phyloP scores from a whole-genome alignment of 2,329 filamentous ascomycete genomes.

The Corniculantispora saksenae region DNA sequence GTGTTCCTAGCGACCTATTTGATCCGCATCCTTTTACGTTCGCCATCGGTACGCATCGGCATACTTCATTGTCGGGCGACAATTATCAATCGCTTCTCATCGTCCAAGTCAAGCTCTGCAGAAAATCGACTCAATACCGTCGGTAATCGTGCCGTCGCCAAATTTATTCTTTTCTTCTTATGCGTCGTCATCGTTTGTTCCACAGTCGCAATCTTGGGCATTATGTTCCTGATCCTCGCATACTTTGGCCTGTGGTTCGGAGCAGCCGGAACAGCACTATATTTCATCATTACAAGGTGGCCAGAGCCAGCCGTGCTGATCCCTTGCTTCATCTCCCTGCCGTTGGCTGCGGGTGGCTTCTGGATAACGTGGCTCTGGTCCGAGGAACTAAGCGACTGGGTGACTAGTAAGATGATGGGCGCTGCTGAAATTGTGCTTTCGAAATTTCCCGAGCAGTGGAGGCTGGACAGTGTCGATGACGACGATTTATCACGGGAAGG shows the following conservation, averaged over 20 bases:
- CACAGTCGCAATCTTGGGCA: neutral
- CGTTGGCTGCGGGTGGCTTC: conserved; percentile 19
- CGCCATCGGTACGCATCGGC: conserved; percentile 25
- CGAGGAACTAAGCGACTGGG: conserved; percentile 14
- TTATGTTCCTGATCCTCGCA: neutral
- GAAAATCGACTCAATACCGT: conserved; percentile 29
- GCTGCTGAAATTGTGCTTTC: neutral
- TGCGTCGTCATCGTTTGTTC: neutral
- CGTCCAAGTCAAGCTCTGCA: conserved; percentile 23
- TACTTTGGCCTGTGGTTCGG: conserved; percentile 26
- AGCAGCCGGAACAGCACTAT: conserved; percentile 24
- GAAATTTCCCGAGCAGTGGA: conserved; percentile 21
- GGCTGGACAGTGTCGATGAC: conserved; percentile 18
- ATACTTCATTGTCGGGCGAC: conserved; percentile 26
- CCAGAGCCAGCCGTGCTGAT: conserved; percentile 28
- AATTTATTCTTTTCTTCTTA: conserved; percentile 19
- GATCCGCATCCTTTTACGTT: conserved; percentile 28
- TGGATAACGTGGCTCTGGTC: conserved; percentile 20
- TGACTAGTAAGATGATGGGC: neutral
- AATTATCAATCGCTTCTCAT: conserved; percentile 31
- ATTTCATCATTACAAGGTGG: conserved; percentile 32
- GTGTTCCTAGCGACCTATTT: conserved; percentile 29
- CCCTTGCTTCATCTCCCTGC: conserved; percentile 29
- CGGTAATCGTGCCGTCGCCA: conserved; percentile 29
- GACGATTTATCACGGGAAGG: conserved; percentile 27